Percentiles rank a stretch among this genome's conserved stretches.
Evolutionary conservation across 306 rosid genomes (phyloP).

Genomic region (Quillaja saponaria): DNA sequence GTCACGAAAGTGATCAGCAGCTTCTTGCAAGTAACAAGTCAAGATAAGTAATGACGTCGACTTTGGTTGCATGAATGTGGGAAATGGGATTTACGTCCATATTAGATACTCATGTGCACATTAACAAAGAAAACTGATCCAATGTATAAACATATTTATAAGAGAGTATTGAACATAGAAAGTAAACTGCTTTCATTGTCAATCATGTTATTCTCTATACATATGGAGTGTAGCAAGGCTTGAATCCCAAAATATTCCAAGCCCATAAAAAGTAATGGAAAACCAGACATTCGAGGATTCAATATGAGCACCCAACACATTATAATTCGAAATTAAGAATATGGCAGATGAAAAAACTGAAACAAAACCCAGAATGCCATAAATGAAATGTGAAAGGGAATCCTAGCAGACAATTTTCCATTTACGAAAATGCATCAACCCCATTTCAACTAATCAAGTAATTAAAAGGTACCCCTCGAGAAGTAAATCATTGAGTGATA

Average conservation of each 20-base stretch:
- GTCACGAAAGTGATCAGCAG: neutral
- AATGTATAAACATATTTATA: neutral
- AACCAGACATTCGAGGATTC: neutral
- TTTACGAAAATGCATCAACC: constrained; percentile 12
- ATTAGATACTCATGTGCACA: too few species aligned
- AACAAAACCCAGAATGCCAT: too few species aligned
- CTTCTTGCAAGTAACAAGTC: constrained; percentile 13
- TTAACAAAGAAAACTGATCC: neutral
- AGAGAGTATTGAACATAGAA: too few species aligned
- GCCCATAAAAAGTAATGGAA: neutral
- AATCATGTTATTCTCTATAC: too few species aligned
- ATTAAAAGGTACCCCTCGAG: neutral
- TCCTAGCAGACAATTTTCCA: neutral
- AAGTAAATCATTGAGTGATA: neutral
- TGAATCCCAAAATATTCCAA: neutral
- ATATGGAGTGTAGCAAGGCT: too few species aligned
- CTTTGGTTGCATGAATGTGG: constrained; percentile 13
- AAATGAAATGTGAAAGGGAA: neutral
- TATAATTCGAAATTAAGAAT: neutral
- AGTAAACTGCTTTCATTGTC: too few species aligned
- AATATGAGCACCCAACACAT: neutral
- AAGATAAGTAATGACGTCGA: neutral
- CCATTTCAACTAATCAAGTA: constrained; percentile 11
- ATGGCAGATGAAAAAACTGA: neutral
- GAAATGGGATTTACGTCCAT: constrained; percentile 3